These are phyloP conservation scores for Malania oleifera DNA, from an alignment of 164 flowering plant genomes.

Conservation along the genomic window DNA sequence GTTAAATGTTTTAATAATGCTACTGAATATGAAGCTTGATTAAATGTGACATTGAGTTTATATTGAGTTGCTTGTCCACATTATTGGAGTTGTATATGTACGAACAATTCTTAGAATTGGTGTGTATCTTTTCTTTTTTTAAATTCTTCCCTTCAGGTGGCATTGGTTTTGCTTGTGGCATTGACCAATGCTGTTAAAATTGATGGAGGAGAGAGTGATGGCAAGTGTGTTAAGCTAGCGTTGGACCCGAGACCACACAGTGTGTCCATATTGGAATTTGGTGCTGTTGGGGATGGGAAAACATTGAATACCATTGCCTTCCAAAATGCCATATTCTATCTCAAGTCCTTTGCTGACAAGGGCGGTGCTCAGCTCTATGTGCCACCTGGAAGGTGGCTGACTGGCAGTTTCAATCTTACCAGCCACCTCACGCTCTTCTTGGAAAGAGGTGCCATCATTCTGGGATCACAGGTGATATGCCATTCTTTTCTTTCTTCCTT, in stretches of 20 bases:
- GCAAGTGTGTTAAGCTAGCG: constrained; percentile 38
- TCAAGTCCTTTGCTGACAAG: constrained; percentile 86
- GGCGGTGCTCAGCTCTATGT: constrained; percentile 97
- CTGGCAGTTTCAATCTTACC: constrained; percentile 87
- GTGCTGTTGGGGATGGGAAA: constrained; percentile 95
- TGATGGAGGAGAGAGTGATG: constrained; percentile 27
- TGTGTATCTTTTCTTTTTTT: too few species aligned
- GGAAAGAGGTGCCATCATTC: constrained; percentile 73
- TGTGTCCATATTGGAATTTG: constrained; percentile 87
- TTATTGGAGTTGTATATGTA: too few species aligned
- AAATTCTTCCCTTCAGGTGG: constrained; percentile 33
- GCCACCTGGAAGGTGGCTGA: constrained; percentile 89
- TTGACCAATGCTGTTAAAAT: constrained; percentile 30
- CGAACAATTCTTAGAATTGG: too few species aligned
- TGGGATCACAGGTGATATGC: constrained; percentile 73
- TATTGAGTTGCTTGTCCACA: too few species aligned
- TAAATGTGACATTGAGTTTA: too few species aligned
- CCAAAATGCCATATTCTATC: constrained; percentile 91
- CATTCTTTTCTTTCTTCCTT: not conserved
- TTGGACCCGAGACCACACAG: constrained; percentile 81
- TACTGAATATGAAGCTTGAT: too few species aligned
- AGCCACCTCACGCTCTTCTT: constrained; percentile 93
- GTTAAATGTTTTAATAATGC: too few species aligned
- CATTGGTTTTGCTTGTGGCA: constrained; percentile 52
- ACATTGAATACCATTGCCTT: constrained; percentile 85